Base-by-base conservation (phyloP, 306 rosid genomes). In the Elaeagnus macrophylla region DNA sequence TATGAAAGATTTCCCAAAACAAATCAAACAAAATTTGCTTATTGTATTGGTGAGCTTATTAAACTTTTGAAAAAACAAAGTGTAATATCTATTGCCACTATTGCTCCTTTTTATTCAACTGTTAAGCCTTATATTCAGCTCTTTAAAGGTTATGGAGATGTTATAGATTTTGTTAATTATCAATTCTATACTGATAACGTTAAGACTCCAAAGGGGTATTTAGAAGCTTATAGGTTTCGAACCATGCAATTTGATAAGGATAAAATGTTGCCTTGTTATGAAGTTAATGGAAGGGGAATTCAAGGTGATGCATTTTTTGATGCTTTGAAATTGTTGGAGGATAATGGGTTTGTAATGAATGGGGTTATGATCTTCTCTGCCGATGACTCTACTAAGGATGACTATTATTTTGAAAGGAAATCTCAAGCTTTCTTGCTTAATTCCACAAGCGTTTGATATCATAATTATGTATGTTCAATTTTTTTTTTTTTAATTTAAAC, bases 361-460 rank as follows among this genome's bases (percentile, higher is more conserved):
- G 87, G 87, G 19, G 65, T 75, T 7, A 77, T 80, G 85, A 81
- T 81, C 58, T 78, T 57, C 72, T 78, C 83, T 1, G 83, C 76
- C 0, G 86, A 80, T 59, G 84, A 67, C 38, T 60, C 82, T 37
- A 48, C 64, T 3, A 17, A 61, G 1, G 68, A 70, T 54, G 37
- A 62, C 39, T 70, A 57, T 19, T 55, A 70, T 35, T 75, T 69
- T 18, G 82, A 83, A 69, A 70, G 55, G 10, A 79, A 74, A 65
- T 77, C 83, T 11, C 86, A 79, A 59, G 52, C 62, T n/a, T 83
- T 79, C 60, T 77, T 77, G 71, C 73, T 72, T 37, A 72, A 77
- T 53, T 58, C 72, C 10, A 64, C 73, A 12, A 5, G 6, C 7
- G 43, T 37, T 7, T 45, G 49, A 44, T 12, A 44, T 25, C 32